Evolutionary conservation across 176 grass and related monocot genomes (phyloP).

Genomic region (Chloris gayana): DNA sequence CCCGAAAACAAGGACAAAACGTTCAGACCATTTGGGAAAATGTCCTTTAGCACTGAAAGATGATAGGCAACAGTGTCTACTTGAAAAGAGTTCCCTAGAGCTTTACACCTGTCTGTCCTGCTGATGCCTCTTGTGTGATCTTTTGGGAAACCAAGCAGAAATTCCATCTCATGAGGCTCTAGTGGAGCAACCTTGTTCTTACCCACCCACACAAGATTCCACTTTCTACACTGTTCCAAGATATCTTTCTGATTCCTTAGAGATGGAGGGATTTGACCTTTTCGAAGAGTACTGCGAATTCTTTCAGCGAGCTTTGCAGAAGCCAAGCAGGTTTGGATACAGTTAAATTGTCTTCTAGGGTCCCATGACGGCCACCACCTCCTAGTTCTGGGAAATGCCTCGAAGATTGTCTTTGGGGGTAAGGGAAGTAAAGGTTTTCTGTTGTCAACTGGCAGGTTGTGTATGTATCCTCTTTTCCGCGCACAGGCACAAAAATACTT

Average conservation of each 20-base stretch:
- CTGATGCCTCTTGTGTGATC: constrained; percentile 21
- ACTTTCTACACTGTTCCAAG: constrained; percentile 66
- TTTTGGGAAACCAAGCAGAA: not conserved
- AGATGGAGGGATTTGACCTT: constrained; percentile 36
- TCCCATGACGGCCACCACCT: constrained; percentile 81
- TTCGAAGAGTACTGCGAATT: constrained; percentile 43
- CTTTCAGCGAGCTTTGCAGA: constrained; percentile 53
- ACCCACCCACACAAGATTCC: constrained; percentile 82
- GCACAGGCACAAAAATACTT: constrained; percentile 71
- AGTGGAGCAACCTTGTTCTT: constrained; percentile 70
- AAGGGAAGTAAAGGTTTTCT: constrained; percentile 48
- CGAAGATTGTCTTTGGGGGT: constrained; percentile 62
- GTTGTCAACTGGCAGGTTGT: constrained; percentile 73
- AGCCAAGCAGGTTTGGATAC: constrained; percentile 64
- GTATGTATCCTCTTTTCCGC: constrained; percentile 83
- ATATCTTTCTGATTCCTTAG: constrained; percentile 47
- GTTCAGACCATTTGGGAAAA: constrained; percentile 70
- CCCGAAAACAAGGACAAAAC: constrained; percentile 75
- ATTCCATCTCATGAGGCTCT: constrained; percentile 58
- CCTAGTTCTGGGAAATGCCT: constrained; percentile 57
- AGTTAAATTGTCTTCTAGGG: constrained; percentile 69
- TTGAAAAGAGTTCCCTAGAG: constrained; percentile 77
- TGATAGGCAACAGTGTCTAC: constrained; percentile 81
- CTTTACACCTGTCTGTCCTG: not conserved
- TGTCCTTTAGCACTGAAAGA: constrained; percentile 55